phyloP scores from a whole-genome alignment of 768 basidiomycete species.

The Asterophora parasitica region DNA sequence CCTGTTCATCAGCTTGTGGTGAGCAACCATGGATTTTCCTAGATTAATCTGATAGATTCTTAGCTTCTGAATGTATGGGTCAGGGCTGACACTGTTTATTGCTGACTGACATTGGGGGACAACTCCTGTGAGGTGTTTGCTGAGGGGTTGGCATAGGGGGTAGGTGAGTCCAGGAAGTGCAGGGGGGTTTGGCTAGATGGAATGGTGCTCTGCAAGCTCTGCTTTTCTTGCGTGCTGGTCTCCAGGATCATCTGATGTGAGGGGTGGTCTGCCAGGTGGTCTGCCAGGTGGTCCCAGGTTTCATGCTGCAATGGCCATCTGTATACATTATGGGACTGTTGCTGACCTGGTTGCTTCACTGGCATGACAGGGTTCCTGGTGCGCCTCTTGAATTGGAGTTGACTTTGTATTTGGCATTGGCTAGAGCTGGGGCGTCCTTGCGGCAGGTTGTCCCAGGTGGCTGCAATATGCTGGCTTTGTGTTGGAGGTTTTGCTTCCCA shows the following conservation, averaged over 20 bases:
- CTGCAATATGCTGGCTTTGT: too few relatives aligned
- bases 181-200: too few relatives aligned
- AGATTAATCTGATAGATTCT: background rate
- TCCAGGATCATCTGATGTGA: too few relatives aligned
- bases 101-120: background rate
- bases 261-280: too few relatives aligned
- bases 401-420: background rate
- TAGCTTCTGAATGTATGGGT: background rate
- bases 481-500: background rate
- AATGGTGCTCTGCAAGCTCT: too few relatives aligned
- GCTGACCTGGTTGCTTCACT: background rate
- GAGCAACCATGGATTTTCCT: background rate
- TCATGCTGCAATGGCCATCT: background rate
- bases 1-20: constrained; percentile 1
- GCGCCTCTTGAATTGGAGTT: background rate
- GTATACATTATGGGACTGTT: background rate
- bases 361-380: background rate
- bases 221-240: too few relatives aligned
- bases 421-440: too few relatives aligned
- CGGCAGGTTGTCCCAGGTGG: too few relatives aligned
- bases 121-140: background rate
- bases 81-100: background rate
- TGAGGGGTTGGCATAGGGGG: background rate
- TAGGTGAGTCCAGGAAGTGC: too few relatives aligned
- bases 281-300: too few relatives aligned